These are phyloP conservation scores for Xylariaceae sp. DNA, from an alignment of 2,329 filamentous ascomycete species.

Conservation along the genomic window DNA sequence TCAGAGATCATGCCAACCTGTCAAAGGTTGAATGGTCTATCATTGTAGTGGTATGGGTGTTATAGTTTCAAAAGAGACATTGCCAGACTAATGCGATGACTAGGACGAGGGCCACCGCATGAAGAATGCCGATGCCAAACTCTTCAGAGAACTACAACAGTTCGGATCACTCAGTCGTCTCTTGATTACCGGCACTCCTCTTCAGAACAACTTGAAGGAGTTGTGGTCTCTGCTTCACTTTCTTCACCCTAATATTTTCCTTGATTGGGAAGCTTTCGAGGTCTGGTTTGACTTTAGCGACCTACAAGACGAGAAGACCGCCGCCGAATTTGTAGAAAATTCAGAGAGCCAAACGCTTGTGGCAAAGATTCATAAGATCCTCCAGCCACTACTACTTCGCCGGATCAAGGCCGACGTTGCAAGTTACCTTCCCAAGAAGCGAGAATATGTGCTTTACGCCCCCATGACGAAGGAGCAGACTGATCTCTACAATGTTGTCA, in stretches of 20 bases:
- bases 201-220: conserved; percentile 94
- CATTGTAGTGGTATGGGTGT: conserved; percentile 74
- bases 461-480: conserved; percentile 88
- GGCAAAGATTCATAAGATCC: conserved; percentile 84
- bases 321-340: conserved; percentile 75
- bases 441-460: conserved; percentile 93
- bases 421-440: conserved; percentile 85
- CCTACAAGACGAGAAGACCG: conserved; percentile 75
- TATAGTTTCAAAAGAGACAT: too few species aligned
- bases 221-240: conserved; percentile 95
- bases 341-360: conserved; percentile 73
- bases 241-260: conserved; percentile 86
- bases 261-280: conserved; percentile 88
- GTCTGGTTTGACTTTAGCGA: conserved; percentile 97
- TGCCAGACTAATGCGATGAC: conserved; percentile 15
- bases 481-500: conserved; percentile 72
- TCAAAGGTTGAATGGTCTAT: conserved; percentile 91
- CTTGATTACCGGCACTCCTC: conserved; percentile 87
- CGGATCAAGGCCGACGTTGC: conserved; percentile 93
- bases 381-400: conserved; percentile 85
- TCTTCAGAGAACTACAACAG: conserved; percentile 82
- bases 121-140: conserved; percentile 91
- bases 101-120: conserved; percentile 93
- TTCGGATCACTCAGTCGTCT: conserved; percentile 89
- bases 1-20: conserved; percentile 80